Evolutionary conservation across 352 stramenopile species (phyloP), one percentile per base, ranked within the genome.

Genomic region (Aphanomyces stellatus): DNA sequence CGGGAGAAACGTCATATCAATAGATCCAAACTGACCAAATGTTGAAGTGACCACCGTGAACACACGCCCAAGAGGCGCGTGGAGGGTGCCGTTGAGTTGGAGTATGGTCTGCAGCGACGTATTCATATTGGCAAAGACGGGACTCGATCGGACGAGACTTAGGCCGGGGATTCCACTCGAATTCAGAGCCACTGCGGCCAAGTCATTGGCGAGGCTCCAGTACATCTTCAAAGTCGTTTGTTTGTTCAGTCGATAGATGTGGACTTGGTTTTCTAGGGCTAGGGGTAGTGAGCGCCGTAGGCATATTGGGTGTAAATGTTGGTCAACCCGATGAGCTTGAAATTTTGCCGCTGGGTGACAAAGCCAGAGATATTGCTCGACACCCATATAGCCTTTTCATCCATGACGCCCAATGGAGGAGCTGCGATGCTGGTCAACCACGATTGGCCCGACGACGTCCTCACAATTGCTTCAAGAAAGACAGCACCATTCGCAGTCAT

Each of bases 401-500:
- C 13, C 13, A 17, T 22, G 3, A 59, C 25, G 10, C 7, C 8
- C 19, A n/a, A 11, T 1, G n/a, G 11, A 11, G n/a, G 11, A 19
- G n/a, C 11, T n/a, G 37, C 11, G 13, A 46, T 46, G n/a, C 37
- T 46, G 13, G 37, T n/a, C 37, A 46, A 79, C 87, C 4, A 98
- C 98, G 73, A 94, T 98, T 70, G 98, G 94, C 68, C 88, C 93
- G n/a, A n/a, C 13, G 13, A n/a, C n/a, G 37, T n/a, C 25, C 60
- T 19, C 33, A 67, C n/a, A 10, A 67, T 40, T 4, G 60, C 19
- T n/a, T 56, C 60, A 2, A 57, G 24, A 27, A 33, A 67, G 22
- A 67, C 35, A 13, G 60, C 60, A 53, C 40, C 60, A 30, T 57
- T 67, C 4, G 40, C 3, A 17, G 7, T 6, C n/a, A n/a, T n/a